These are phyloP conservation scores for Chlorella sp. DNA, from an alignment of 139 green algal species.

Conservation along the genomic window DNA sequence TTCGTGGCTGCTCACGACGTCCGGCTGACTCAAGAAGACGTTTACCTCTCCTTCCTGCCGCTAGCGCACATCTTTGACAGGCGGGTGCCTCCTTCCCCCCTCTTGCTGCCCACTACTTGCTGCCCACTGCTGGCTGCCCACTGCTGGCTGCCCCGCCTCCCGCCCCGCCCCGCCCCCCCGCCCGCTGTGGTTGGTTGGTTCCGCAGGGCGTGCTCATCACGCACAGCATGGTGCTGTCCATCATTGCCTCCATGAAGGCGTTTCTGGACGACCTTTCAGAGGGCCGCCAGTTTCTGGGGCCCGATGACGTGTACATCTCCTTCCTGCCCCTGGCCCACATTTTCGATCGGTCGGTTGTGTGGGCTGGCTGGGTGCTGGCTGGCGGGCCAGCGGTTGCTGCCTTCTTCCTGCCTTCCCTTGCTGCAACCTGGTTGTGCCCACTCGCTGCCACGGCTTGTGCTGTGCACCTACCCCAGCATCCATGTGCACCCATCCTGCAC, in stretches of 20 bases:
- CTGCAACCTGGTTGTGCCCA: neutral
- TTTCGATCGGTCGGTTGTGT: conserved; percentile 69
- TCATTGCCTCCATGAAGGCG: conserved; percentile 30
- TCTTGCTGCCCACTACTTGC: neutral
- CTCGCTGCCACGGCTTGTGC: neutral
- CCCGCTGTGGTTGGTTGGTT: neutral
- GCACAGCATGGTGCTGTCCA: neutral
- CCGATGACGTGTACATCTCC: conserved; percentile 71
- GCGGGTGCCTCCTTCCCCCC: neutral
- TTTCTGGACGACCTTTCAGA: conserved; percentile 52
- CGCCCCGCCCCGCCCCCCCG: neutral
- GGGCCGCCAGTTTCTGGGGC: neutral
- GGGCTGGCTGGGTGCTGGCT: neutral
- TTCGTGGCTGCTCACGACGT: conserved; percentile 51
- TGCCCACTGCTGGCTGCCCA: neutral
- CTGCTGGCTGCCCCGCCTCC: neutral
- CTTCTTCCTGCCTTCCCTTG: neutral
- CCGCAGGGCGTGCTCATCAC: too few relatives aligned
- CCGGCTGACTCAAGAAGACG: conserved; percentile 44
- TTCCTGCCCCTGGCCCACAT: conserved; percentile 94
- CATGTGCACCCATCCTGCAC: neutral
- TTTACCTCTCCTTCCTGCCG: conserved; percentile 82
- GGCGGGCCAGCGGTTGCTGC: neutral
- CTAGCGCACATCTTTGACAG: conserved; percentile 95
- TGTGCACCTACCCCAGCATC: too few relatives aligned